Conservation (phyloP, 1,284 basidiomycete species). For the Ceratobasidium sp. region DNA sequence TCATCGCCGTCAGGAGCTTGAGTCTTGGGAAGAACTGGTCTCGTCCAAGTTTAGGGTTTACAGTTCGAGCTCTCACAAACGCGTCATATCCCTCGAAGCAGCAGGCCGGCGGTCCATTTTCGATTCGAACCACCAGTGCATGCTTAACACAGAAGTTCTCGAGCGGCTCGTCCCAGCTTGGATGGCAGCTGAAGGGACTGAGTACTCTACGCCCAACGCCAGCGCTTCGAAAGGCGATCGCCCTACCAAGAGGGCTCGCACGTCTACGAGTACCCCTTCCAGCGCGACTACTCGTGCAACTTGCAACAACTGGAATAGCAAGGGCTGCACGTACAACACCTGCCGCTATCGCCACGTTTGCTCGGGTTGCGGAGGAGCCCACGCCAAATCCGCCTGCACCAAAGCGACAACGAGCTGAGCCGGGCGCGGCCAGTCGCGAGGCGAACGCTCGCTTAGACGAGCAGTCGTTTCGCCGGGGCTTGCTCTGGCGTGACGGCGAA, state of each 20-base stretch:
- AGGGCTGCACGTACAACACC: background rate
- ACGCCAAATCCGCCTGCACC: background rate
- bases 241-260: background rate
- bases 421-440: slow-evolving; percentile 6
- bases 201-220: no score
- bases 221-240: background rate
- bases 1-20: background rate
- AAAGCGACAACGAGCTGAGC: background rate
- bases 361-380: background rate
- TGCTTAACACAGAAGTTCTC: background rate
- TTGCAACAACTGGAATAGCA: background rate
- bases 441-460: background rate
- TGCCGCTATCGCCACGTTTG: background rate
- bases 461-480: slow-evolving; percentile 22
- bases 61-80: background rate
- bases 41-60: background rate
- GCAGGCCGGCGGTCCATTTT: background rate
- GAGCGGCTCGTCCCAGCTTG: background rate
- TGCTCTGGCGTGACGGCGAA: slow-evolving; percentile 19
- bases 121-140: background rate
- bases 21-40: background rate
- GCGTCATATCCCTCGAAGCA: background rate
- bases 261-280: background rate
- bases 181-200: background rate
- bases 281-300: background rate